phyloP scores from a whole-genome alignment of 73 alveolate species.

The Paramecium octaurelia region DNA sequence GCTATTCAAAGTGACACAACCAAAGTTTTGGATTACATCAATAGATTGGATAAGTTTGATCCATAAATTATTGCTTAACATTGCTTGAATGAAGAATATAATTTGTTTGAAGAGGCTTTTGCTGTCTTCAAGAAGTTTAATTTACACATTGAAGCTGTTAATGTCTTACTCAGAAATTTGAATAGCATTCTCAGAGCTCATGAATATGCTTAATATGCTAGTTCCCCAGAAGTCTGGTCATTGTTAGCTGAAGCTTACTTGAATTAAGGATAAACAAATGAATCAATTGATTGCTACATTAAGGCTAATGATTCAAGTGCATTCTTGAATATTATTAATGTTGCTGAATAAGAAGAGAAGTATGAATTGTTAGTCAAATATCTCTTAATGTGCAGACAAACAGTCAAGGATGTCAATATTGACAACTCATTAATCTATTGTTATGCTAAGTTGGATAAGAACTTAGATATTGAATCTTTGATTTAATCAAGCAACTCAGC shows the following conservation, averaged over 20 bases:
- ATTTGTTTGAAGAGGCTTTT: slow-evolving; percentile 93
- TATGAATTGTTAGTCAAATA: slow-evolving; percentile 87
- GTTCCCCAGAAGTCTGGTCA: slow-evolving; percentile 95
- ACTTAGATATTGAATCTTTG: slow-evolving; percentile 92
- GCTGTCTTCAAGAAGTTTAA: slow-evolving; percentile 83
- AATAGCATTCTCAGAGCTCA: slow-evolving; percentile 86
- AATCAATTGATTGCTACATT: slow-evolving; percentile 92
- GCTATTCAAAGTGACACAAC: slow-evolving; percentile 97
- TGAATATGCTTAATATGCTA: slow-evolving; percentile 90
- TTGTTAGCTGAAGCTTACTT: slow-evolving; percentile 97
- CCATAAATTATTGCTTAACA: slow-evolving; percentile 97
- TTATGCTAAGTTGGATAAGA: slow-evolving; percentile 92
- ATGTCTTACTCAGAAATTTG: slow-evolving; percentile 85
- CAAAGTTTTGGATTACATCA: slow-evolving; percentile 97
- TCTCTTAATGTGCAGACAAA: slow-evolving; percentile 89
- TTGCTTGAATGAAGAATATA: slow-evolving; percentile 83
- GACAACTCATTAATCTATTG: slow-evolving; percentile 93
- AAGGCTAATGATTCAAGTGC: slow-evolving; percentile 91
- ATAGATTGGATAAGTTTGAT: slow-evolving; percentile 99
- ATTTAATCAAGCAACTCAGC: slow-evolving; percentile 88
- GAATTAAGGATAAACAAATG: slow-evolving; percentile 79
- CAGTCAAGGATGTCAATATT: slow-evolving; percentile 79
- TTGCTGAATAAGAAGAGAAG: slow-evolving; percentile 87
- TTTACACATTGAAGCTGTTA: slow-evolving; percentile 88
- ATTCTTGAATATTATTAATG: slow-evolving; percentile 83